These are phyloP conservation scores for Selenicereus undatus DNA, from an alignment of 148 eudicot genomes.

Conservation along the genomic window DNA sequence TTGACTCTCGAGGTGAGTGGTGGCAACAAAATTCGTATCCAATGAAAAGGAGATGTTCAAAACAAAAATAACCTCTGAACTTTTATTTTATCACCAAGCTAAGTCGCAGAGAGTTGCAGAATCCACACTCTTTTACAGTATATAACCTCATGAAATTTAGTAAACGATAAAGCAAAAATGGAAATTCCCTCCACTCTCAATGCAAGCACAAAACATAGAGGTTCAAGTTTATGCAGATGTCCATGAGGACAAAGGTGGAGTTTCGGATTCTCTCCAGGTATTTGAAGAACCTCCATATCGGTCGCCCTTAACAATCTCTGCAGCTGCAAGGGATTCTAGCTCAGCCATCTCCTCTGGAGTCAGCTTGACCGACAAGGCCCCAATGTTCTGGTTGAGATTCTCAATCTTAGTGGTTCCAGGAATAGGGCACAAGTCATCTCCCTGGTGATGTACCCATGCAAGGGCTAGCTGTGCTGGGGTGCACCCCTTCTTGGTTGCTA, in stretches of 20 bases:
- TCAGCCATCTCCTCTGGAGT: slow-evolving; percentile 39
- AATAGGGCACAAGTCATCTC: slow-evolving; percentile 38
- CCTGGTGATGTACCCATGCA: slow-evolving; percentile 49
- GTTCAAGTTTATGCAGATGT: slow-evolving; percentile 19
- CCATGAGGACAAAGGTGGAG: slow-evolving; percentile 42
- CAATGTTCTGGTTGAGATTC: slow-evolving; percentile 38
- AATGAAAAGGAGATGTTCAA: neutral
- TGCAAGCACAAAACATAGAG: neutral
- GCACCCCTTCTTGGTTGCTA: slow-evolving; percentile 37
- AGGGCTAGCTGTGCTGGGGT: slow-evolving; percentile 44
- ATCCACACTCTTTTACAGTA: neutral
- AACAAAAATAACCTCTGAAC: neutral
- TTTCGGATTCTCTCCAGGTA: slow-evolving; percentile 33
- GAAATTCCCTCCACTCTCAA: neutral
- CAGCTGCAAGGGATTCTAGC: slow-evolving; percentile 34
- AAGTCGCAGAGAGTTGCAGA: neutral
- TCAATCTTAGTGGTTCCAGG: slow-evolving; percentile 47
- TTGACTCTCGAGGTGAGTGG: too few relatives aligned
- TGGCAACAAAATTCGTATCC: too few relatives aligned
- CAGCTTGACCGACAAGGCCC: slow-evolving; percentile 39
- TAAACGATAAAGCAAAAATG: neutral
- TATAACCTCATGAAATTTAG: neutral
- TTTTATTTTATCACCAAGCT: too few relatives aligned
- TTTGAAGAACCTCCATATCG: slow-evolving; percentile 14
- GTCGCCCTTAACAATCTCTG: slow-evolving; percentile 33